A percentile compares a stretch with the other conserved stretches of the same genome.
Evolutionary conservation across 163 green algal species (phyloP).

Genomic region (Volvox carteri): DNA sequence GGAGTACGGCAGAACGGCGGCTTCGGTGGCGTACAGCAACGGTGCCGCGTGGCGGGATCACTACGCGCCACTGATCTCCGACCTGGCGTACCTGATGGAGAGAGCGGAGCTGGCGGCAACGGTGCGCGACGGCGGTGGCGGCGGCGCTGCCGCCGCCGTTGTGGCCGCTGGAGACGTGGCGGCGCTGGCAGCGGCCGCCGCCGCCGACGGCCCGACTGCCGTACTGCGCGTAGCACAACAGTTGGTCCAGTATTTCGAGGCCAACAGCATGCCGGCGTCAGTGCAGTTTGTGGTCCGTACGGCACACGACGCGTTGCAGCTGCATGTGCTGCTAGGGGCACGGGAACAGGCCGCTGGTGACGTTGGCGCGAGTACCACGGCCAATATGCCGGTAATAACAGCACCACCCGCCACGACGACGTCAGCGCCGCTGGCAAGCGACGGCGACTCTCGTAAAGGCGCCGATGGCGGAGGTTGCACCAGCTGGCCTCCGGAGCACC

Average conservation of each 20-base stretch:
- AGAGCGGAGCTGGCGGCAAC: slow-evolving; percentile 41
- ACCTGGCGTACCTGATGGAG: slow-evolving; percentile 49
- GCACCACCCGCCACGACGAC: no score
- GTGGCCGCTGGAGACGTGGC: not conserved
- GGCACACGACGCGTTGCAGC: slow-evolving; percentile 40
- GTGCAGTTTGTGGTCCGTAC: slow-evolving; percentile 16
- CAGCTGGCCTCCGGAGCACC: no score
- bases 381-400: no score
- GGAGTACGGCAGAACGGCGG: slow-evolving; percentile 30
- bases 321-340: not conserved
- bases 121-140: not conserved
- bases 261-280: slow-evolving; percentile 33
- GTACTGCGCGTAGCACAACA: slow-evolving; percentile 51
- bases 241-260: slow-evolving; percentile 38
- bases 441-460: no score
- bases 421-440: no score
- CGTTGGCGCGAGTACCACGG: not conserved
- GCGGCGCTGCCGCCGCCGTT: not conserved
- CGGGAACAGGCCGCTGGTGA: not conserved
- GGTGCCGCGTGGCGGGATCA: slow-evolving; percentile 48
- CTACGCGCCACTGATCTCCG: slow-evolving; percentile 53
- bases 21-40: not conserved
- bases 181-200: slow-evolving; percentile 7
- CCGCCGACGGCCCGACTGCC: slow-evolving; percentile 29
- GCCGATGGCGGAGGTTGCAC: no score